Base-by-base conservation (phyloP, 2,329 filamentous ascomycete species). In the Phialocephala sp. region DNA sequence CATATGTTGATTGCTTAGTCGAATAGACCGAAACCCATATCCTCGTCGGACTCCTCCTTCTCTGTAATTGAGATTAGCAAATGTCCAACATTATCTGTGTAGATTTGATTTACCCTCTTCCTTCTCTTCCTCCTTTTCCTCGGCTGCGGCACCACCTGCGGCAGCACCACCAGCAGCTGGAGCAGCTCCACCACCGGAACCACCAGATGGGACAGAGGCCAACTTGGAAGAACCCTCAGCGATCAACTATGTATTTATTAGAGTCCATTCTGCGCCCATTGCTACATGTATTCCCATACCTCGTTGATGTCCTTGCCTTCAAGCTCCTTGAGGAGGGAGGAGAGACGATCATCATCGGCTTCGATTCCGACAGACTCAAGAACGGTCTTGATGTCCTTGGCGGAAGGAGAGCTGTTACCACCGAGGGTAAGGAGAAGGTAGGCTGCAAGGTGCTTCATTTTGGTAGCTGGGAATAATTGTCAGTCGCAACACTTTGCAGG, bases 361-460 rank as follows among this genome's bases (percentile, higher is more conserved):
- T 99, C 95, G 75, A 97, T 93, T 78, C 95, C 95, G 79, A 98
- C 95, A 75, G 94, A 92, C 78, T 89, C 88, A 80, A 99, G 92
- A 77, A 99, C 93, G 71, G 79, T 80, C 87, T 92, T 95, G 88
- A 99, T 84, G 80, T 98, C 94, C 74, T 82, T 82, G 77, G 91
- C 92, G 72, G 91, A 93, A 77, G 95, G 95, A 72, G 89, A 89
- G 85, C 87, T 82, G 89, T 97, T 98, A 85, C 95, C 95, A 81
- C 88, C 94, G 76, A 98, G 91, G 85, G 85, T 84, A 83, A 98
- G 92, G 80, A 99, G 94, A 80, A 99, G 93, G 89, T 97, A 98
- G 81, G 95, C 94, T 81, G 95, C 95, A 86, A 99, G 91, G 86
- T 98, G 91, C 94, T 99, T 98, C 95, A 99, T 98, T 93, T 90